Evolutionary conservation across 1,139 yeast genomes (phyloP), one percentile per base, ranked within the genome.

Genomic region (Arxiozyma slooffiae): DNA sequence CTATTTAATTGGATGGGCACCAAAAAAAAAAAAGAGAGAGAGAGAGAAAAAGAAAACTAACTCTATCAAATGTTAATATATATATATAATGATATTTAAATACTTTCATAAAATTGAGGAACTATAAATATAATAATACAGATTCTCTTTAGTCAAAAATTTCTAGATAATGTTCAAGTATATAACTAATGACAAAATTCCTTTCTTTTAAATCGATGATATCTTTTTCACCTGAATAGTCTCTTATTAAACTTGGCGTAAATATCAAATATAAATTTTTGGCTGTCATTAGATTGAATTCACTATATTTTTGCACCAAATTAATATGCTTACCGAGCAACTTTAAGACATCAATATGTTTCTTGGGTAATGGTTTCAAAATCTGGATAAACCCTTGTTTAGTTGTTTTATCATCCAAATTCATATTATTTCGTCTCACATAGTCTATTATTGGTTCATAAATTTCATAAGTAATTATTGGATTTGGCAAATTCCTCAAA

Each of bases 211-310:
- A 89, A 64, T 92, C 98, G 50, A 75, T 63, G 69, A 92, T 81
- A 66, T 94, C 98, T 54, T 85, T 78, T 56, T 85, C 89, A 4
- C 96, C 95, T 24, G 81, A 77, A 54, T 75, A 73, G 59, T 89
- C 96, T 53, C 97, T 74, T 0, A 89, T 85, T 48, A 92, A 71
- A 3, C 97, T 89, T 1, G 99, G 98, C 0, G 97, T 96, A 74
- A 92, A 92, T 18, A 92, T 96, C 48, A 94, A 92, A 1, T 96
- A 85, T 52, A 94, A 69, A 61, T 94, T 89, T 65, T 82, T 81
- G 57, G 78, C 72, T 36, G 79, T 86, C 99, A 92, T 92, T 65
- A 86, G 74, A 61, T 85, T 86, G 41, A 69, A 64, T 18, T 68
- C 66, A 42, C 77, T 72, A 62, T 73, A 71, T 8, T 71, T 67